phyloP scores from a whole-genome alignment of 352 stramenopile genomes.

The Pythium periplocum region DNA sequence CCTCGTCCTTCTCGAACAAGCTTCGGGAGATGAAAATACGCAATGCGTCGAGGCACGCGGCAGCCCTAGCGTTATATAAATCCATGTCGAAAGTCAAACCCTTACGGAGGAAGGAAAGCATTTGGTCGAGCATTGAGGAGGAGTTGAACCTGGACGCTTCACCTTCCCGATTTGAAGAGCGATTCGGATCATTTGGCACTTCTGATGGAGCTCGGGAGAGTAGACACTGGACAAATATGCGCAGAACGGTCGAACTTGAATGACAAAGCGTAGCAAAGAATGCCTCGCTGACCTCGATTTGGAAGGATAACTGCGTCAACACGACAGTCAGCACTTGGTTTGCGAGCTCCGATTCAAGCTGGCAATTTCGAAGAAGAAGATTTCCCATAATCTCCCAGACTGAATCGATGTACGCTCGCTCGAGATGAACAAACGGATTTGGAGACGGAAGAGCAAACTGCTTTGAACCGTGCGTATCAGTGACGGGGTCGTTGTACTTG shows the following conservation, averaged over 20 bases:
- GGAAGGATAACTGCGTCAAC: constrained; percentile 40
- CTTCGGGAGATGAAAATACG: constrained; percentile 29
- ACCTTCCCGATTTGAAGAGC: background rate
- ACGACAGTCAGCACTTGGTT: constrained; percentile 22
- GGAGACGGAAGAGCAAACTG: constrained; percentile 29
- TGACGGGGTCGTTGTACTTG: constrained; percentile 41
- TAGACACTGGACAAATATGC: constrained; percentile 37
- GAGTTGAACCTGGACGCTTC: background rate
- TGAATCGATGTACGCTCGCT: constrained; percentile 32
- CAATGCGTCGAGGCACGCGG: constrained; percentile 41
- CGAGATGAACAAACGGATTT: constrained; percentile 10
- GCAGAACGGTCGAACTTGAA: constrained; percentile 42
- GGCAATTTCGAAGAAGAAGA: constrained; percentile 48
- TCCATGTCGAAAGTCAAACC: constrained; percentile 3
- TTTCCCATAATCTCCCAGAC: constrained; percentile 64
- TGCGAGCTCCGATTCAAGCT: constrained; percentile 13
- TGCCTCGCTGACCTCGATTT: constrained; percentile 33
- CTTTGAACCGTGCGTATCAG: constrained; percentile 10
- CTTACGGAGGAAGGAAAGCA: background rate
- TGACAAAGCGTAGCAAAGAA: constrained; percentile 54
- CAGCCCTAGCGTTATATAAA: constrained; percentile 7
- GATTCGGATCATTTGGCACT: constrained; percentile 1
- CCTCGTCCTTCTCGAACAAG: constrained; percentile 53
- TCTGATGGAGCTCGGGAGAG: constrained; percentile 5
- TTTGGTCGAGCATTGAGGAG: constrained; percentile 1